Evolutionary conservation across 1,139 yeast genomes (phyloP).

Genomic region (Geotrichum cucujoidarum): DNA sequence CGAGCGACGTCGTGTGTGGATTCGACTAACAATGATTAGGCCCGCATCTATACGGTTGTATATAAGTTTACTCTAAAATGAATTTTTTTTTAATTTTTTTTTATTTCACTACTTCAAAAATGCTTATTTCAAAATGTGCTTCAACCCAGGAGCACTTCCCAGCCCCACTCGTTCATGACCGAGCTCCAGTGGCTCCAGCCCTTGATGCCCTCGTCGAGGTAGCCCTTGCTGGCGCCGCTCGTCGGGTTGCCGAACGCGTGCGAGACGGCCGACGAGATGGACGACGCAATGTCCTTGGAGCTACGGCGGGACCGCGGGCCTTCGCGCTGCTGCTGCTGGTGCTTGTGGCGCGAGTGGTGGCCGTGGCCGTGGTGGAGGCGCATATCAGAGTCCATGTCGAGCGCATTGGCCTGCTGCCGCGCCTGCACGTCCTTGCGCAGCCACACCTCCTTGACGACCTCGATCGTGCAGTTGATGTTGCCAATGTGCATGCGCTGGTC

Average conservation of each 20-base stretch:
- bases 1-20: too few species aligned
- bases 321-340: background rate
- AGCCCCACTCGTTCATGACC: constrained; percentile 69
- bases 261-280: constrained; percentile 44
- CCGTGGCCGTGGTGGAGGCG: background rate
- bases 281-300: constrained; percentile 35
- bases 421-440: constrained; percentile 46
- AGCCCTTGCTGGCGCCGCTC: constrained; percentile 28
- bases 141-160: constrained; percentile 56
- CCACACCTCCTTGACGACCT: constrained; percentile 71
- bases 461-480: constrained; percentile 58
- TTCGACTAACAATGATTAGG: too few species aligned
- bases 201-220: constrained; percentile 42
- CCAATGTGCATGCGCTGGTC: constrained; percentile 58
- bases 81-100: too few species aligned
- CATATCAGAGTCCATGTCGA: background rate
- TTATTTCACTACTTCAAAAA: too few species aligned
- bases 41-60: too few species aligned
- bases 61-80: too few species aligned
- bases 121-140: background rate
- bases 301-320: constrained; percentile 22
- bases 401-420: constrained; percentile 13
- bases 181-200: constrained; percentile 63
- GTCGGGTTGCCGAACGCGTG: constrained; percentile 37
- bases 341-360: background rate